These are phyloP conservation scores for Trichopus zeylanicus DNA, from an alignment of 116 monocot species.

Conservation along the genomic window DNA sequence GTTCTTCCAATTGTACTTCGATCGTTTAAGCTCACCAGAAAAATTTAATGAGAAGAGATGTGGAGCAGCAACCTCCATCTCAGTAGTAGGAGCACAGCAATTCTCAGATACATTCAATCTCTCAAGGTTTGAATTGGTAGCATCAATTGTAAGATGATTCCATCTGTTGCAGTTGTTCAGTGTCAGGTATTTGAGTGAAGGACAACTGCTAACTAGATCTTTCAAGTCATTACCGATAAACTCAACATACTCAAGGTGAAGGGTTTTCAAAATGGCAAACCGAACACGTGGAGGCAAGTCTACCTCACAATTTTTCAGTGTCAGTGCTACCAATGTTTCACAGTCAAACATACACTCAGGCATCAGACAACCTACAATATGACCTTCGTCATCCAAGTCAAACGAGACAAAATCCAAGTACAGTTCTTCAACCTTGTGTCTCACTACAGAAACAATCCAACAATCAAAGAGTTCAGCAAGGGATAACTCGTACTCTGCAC, in stretches of 20 bases:
- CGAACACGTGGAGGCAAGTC: neutral
- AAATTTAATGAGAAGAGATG: neutral
- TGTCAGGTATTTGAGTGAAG: neutral
- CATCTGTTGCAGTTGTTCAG: neutral
- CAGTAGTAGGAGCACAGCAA: neutral
- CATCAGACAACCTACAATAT: neutral
- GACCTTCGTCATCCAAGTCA: neutral
- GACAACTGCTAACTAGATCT: neutral
- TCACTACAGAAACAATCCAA: neutral
- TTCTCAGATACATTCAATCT: neutral
- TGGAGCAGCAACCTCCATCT: neutral
- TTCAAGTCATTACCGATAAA: neutral
- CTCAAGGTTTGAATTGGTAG: neutral
- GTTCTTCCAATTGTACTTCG: neutral
- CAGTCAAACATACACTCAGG: neutral
- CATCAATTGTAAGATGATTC: slow-evolving; percentile 1
- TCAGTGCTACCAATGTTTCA: neutral
- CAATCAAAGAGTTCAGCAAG: neutral
- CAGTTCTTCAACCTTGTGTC: neutral
- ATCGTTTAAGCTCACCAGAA: neutral
- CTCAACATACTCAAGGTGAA: neutral
- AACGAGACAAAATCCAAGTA: neutral
- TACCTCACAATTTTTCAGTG: neutral
- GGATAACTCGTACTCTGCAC: neutral
- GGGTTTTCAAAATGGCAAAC: neutral